Percentiles rank a stretch among this genome's conserved stretches.
Evolutionary conservation across 768 basidiomycete species (phyloP).

Genomic region (Podaxis sp.): DNA sequence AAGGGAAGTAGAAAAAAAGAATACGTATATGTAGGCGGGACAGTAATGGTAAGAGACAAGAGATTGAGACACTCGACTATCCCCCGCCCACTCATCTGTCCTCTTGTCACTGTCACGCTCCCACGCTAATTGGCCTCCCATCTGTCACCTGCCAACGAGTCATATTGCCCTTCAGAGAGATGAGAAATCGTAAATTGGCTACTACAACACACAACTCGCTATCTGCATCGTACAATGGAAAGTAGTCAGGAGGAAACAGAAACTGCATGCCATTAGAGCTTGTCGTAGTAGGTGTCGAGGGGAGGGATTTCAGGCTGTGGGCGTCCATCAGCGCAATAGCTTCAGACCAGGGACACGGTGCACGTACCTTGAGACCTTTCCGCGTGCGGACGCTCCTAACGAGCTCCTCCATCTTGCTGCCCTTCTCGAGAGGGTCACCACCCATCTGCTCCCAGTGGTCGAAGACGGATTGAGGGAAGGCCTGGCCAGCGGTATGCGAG

Average conservation of each 20-base stretch:
- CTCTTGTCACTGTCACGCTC: conserved; percentile 10
- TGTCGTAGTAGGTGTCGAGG: conserved; percentile 93
- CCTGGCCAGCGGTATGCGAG: conserved; percentile 90
- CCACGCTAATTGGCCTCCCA: conserved; percentile 10
- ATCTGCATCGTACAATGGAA: neutral
- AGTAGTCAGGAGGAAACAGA: conserved; percentile 18
- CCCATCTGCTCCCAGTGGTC: conserved; percentile 90
- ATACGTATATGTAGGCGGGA: conserved; percentile 15
- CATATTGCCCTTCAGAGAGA: neutral
- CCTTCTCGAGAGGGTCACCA: conserved; percentile 85
- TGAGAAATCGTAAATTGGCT: conserved; percentile 20
- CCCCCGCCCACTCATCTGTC: neutral
- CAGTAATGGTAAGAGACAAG: conserved; percentile 16
- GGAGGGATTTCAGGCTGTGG: conserved; percentile 81
- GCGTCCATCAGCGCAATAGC: neutral
- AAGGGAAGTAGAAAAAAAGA: conserved; percentile 23
- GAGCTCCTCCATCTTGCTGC: conserved; percentile 86
- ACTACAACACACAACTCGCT: conserved; percentile 20
- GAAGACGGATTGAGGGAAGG: conserved; percentile 95
- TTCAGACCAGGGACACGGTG: neutral
- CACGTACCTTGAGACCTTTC: conserved; percentile 89
- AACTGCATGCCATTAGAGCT: conserved; percentile 52
- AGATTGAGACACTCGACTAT: conserved; percentile 1
- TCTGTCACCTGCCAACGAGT: neutral
- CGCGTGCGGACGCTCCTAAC: conserved; percentile 80